Percentiles rank a stretch among this genome's conserved stretches.
Evolutionary conservation across 1,284 basidiomycete species (phyloP).

Genomic region (Inonotus obliquus): DNA sequence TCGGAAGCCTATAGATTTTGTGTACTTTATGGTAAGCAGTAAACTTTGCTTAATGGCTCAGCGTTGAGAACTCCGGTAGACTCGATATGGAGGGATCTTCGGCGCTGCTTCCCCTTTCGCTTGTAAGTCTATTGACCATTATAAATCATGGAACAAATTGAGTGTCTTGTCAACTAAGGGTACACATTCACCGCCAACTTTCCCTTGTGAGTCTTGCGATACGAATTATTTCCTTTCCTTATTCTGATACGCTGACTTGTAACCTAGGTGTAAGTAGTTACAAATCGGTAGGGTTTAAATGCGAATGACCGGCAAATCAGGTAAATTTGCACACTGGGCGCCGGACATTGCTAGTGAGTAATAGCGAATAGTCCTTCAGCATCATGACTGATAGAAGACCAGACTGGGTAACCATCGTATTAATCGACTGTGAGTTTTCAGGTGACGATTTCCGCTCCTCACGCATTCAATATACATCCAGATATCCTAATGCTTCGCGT

Average conservation of each 20-base stretch:
- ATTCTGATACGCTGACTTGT: neutral
- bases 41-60: neutral
- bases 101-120: neutral
- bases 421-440: neutral
- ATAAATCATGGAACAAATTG: neutral
- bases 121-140: neutral
- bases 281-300: neutral
- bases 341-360: neutral
- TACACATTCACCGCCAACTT: neutral
- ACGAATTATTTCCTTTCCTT: too few species aligned
- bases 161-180: neutral
- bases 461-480: neutral
- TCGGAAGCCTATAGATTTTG: neutral
- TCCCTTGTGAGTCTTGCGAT: neutral
- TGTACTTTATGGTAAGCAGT: conserved; percentile 1
- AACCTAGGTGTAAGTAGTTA: neutral
- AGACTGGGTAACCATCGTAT: neutral
- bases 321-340: neutral
- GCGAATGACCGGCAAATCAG: neutral
- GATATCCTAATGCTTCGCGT: conserved; percentile 10
- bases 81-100: conserved; percentile 3
- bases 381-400: neutral
- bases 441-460: neutral
- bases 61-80: neutral
- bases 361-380: too few species aligned